Conservation (phyloP, 306 rosid species). For the Canavalia ensiformis region DNA sequence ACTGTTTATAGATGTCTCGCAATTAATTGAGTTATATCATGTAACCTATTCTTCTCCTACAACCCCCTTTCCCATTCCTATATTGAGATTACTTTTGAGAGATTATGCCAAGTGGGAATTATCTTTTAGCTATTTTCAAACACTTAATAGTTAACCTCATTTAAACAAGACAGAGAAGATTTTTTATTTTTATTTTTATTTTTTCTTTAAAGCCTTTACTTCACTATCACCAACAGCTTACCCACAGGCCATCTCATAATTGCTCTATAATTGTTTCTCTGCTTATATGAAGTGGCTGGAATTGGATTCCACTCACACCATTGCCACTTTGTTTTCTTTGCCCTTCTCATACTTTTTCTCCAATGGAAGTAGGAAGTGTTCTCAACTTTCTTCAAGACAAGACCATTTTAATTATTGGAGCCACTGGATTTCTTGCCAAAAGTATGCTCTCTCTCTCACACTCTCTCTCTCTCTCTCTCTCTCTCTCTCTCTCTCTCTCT, state of each 20-base stretch:
- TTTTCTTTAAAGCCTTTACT: neutral
- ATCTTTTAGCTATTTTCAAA: neutral
- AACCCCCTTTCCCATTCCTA: neutral
- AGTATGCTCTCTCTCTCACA: conserved; percentile 52
- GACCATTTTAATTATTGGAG: conserved; percentile 71
- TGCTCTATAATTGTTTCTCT: conserved; percentile 26
- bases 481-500: neutral
- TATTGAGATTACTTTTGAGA: too few species aligned
- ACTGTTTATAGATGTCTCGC: neutral
- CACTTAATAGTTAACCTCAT: neutral
- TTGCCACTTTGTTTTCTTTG: conserved; percentile 7
- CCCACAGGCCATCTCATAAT: conserved; percentile 28
- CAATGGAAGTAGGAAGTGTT: conserved; percentile 77
- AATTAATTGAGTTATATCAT: neutral
- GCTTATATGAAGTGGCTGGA: conserved; percentile 31
- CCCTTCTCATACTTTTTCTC: conserved; percentile 20
- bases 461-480: neutral
- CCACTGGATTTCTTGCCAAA: conserved; percentile 80
- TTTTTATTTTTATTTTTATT: neutral
- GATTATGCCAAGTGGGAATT: neutral
- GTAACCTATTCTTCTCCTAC: neutral
- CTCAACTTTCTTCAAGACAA: conserved; percentile 62
- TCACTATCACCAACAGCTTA: conserved; percentile 40
- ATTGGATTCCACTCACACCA: conserved; percentile 1
- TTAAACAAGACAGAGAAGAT: neutral